A percentile compares a stretch with the other conserved stretches of the same genome.
Evolutionary conservation across 2,329 filamentous ascomycete genomes (phyloP).

Genomic region (Ophiostoma ips): DNA sequence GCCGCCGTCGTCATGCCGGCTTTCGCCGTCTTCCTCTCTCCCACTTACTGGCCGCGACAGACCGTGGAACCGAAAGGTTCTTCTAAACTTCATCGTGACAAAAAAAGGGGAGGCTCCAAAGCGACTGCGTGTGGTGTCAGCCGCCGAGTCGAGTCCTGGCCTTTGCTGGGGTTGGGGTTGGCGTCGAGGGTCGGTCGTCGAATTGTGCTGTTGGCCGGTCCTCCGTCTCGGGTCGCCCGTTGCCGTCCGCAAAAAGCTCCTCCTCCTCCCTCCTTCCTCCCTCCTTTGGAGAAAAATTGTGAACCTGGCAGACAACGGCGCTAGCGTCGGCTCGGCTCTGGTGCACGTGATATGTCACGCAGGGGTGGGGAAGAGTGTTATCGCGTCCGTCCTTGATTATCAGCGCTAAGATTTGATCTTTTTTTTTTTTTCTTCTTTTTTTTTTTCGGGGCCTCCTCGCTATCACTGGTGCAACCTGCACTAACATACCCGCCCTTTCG

Average conservation of each 20-base stretch:
- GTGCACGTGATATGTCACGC: conserved; percentile 8
- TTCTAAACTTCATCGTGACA: conserved; percentile 34
- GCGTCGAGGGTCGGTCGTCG: neutral
- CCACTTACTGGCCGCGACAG: conserved; percentile 49
- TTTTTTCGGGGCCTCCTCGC: neutral
- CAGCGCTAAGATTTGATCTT: conserved; percentile 6
- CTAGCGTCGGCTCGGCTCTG: neutral
- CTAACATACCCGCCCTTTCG: neutral
- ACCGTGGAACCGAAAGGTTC: conserved; percentile 50
- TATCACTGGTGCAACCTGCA: neutral
- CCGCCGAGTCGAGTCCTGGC: neutral
- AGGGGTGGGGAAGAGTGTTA: too few species aligned
- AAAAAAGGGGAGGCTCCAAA: neutral
- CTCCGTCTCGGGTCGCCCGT: neutral
- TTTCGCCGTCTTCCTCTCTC: neutral
- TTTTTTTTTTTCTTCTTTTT: conserved; percentile 9
- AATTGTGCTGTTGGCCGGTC: neutral
- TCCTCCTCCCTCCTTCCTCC: too few species aligned
- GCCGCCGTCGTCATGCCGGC: neutral
- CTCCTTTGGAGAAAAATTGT: conserved; percentile 4
- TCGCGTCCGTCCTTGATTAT: too few species aligned
- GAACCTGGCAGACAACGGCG: conserved; percentile 7
- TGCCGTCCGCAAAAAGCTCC: conserved; percentile 3
- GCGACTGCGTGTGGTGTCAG: neutral
- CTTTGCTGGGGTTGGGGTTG: too few species aligned